phyloP scores from a whole-genome alignment of 768 basidiomycete genomes.

The Lentinula sp. region DNA sequence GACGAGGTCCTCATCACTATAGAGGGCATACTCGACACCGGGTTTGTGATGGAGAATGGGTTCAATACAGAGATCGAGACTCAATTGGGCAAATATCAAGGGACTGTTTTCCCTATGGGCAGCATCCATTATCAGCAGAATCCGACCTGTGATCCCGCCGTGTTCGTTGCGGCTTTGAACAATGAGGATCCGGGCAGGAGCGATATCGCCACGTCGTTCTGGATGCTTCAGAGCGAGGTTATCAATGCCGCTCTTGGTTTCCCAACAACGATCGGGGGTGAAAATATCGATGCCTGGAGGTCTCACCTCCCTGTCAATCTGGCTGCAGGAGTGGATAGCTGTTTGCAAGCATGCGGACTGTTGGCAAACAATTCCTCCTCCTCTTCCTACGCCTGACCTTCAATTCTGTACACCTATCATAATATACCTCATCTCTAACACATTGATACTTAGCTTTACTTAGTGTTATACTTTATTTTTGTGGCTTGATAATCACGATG shows the following conservation, averaged over 20 bases:
- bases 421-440: no score
- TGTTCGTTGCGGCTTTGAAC: slow-evolving; percentile 7
- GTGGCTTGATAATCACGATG: no score
- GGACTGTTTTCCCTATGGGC: not conserved
- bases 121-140: slow-evolving; percentile 11
- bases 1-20: slow-evolving; percentile 24
- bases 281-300: slow-evolving; percentile 9
- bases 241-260: slow-evolving; percentile 10
- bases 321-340: slow-evolving; percentile 11
- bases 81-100: slow-evolving; percentile 6
- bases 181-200: slow-evolving; percentile 8
- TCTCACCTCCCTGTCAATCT: slow-evolving; percentile 8
- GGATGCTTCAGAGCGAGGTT: slow-evolving; percentile 2
- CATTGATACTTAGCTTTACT: no score
- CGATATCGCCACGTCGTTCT: slow-evolving; percentile 11
- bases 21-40: slow-evolving; percentile 17
- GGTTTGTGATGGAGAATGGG: not conserved
- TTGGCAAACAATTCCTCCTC: not conserved
- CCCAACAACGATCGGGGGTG: slow-evolving; percentile 9
- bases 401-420: no score
- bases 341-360: slow-evolving; percentile 8
- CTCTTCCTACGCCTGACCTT: not conserved
- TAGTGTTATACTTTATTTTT: no score
- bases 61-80: slow-evolving; percentile 9
- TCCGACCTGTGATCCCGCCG: slow-evolving; percentile 7